phyloP scores from a whole-genome alignment of 805 yeast genomes.

The Clavispora vitiphila region DNA sequence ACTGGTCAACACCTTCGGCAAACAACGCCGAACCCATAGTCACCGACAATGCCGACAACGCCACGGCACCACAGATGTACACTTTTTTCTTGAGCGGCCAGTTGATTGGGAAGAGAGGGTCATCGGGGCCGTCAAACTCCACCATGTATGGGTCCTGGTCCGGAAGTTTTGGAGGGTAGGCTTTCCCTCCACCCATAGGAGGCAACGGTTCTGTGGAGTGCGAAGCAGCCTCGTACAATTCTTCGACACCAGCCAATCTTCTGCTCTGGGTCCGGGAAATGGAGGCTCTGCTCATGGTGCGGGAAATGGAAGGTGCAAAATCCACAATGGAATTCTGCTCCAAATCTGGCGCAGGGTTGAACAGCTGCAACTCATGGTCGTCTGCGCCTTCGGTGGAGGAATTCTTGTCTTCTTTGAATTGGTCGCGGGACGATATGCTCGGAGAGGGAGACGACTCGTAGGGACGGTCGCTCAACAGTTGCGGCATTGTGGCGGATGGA shows the following conservation, averaged over 20 bases:
- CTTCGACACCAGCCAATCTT: constrained; percentile 24
- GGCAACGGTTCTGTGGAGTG: constrained; percentile 29
- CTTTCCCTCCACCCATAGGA: constrained; percentile 62
- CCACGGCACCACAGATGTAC: constrained; percentile 22
- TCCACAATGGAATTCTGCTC: neutral
- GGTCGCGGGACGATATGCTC: neutral
- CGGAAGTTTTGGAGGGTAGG: constrained; percentile 59
- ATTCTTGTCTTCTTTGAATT: neutral
- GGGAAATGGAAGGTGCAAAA: neutral
- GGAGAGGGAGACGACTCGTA: neutral
- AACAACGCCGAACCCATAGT: constrained; percentile 84
- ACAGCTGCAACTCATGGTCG: neutral
- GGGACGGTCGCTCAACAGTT: neutral
- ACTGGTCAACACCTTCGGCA: constrained; percentile 51
- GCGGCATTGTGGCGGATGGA: neutral
- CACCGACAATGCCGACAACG: constrained; percentile 25
- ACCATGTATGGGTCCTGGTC: constrained; percentile 56
- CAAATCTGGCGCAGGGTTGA: neutral
- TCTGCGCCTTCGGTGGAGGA: neutral
- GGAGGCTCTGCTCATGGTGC: constrained; percentile 1
- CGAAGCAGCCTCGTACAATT: constrained; percentile 23
- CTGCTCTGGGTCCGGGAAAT: constrained; percentile 12
- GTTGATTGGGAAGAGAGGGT: constrained; percentile 77
- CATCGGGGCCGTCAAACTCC: constrained; percentile 70
- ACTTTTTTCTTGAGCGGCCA: constrained; percentile 45